Evolutionary conservation across 139 green algal species (phyloP), one percentile per base, ranked within the genome.

Genomic region (Chlamydomonas incerta): DNA sequence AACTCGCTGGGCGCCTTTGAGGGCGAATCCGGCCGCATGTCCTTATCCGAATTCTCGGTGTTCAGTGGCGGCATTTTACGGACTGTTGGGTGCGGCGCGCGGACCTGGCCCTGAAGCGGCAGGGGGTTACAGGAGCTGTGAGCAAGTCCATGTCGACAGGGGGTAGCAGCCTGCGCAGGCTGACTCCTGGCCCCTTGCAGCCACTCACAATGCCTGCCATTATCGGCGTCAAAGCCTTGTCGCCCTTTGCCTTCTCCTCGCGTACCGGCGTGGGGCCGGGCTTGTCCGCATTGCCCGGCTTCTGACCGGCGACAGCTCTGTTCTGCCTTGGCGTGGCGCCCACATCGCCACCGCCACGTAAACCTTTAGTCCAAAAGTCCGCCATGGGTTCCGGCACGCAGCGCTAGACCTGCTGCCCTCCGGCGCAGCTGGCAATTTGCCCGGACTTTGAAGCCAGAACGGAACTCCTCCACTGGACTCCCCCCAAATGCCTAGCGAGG

Each of bases 1-100:
- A 72, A 82, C 20, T 74, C 66, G 34, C 79, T 73, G 37, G 26
- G 60, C 37, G 76, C 26, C 35, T 73, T 58, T 21, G 37, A 57
- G 34, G 76, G 76, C 35, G 76, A 83, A 29, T 83, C 76, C 26
- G 46, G 29, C 33, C 28, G 71, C 10, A 33, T 31, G 29, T 62
- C 15, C 46, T 70, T 31, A 3, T 80, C 74, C 29, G 74, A 35
- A 28, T 34, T 60, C 10, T 82, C 74, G 4, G 11, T 41, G 5
- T 35, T 17, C 28, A 71, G 28, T 8, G 58, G 34, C 18, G 58
- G 20, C 33, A 35, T 35, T 55, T 82, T 82, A 37, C 74, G 74
- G 15, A 62, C 5, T 3, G 58, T 81, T 50, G 41, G 41, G 41
- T 50, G 41, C 41, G 41, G 41, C 41, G 41, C 41, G 6, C 41